Percentiles rank a stretch among this genome's conserved stretches.
Conservation (phyloP, 768 basidiomycete species). For the Austroboletus eburneus region DNA sequence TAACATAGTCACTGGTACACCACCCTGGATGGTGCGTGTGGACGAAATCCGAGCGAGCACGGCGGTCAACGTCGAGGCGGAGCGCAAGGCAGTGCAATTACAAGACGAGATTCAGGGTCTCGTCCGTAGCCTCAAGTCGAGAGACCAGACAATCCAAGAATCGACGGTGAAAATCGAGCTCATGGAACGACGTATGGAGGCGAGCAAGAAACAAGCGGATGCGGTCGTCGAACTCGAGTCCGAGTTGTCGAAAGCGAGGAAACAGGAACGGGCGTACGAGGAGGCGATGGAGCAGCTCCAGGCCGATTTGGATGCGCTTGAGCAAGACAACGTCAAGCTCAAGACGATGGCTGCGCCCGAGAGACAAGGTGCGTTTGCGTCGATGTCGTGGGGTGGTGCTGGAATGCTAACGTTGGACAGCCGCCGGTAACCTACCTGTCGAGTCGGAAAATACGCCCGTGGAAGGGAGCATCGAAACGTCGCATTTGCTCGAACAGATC, state of each 20-base stretch:
- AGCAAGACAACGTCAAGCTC: constrained; percentile 84
- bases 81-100: constrained; percentile 78
- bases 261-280: constrained; percentile 87
- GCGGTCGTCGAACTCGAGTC: constrained; percentile 74
- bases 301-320: constrained; percentile 78
- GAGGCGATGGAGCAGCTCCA: constrained; percentile 94
- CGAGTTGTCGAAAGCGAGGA: constrained; percentile 74
- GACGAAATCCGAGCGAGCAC: constrained; percentile 78
- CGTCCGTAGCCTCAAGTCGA: constrained; percentile 75
- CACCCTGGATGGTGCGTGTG: constrained; percentile 85
- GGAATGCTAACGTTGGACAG: constrained; percentile 18
- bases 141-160: constrained; percentile 90
- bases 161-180: constrained; percentile 88
- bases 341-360: constrained; percentile 66
- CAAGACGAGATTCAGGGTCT: constrained; percentile 90
- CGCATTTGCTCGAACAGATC: constrained; percentile 88
- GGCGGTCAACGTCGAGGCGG: constrained; percentile 88
- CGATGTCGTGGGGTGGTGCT: too few species aligned
- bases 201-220: constrained; percentile 87
- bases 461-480: constrained; percentile 83
- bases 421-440: constrained; percentile 44
- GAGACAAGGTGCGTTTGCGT: constrained; percentile 69
- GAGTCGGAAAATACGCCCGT: constrained; percentile 62
- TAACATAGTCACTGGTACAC: constrained; percentile 57
- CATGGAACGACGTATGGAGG: constrained; percentile 90